These are phyloP conservation scores for Mixia osmundae DNA, from an alignment of 1,284 basidiomycete species.

Conservation along the genomic window DNA sequence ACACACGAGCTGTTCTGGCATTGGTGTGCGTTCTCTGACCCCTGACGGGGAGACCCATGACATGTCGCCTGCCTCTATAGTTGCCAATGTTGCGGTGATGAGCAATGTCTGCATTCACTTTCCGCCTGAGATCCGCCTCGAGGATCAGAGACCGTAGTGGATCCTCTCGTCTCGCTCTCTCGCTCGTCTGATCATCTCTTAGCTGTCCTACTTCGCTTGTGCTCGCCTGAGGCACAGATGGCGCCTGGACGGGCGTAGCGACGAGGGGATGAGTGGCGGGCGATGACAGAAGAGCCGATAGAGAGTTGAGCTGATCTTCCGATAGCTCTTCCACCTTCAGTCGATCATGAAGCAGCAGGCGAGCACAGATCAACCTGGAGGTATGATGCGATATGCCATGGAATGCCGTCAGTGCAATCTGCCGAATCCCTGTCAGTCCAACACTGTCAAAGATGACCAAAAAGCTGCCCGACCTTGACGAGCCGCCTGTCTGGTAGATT, in stretches of 20 bases:
- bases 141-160: conserved; percentile 46
- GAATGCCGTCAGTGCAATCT: conserved; percentile 65
- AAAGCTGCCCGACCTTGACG: conserved; percentile 32
- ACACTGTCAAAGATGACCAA: no score
- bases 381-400: conserved; percentile 56
- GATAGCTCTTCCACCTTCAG: conserved; percentile 52
- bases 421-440: not conserved
- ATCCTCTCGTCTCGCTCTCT: conserved; percentile 26
- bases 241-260: conserved; percentile 28
- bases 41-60: conserved; percentile 65
- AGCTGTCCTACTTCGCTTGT: conserved; percentile 4
- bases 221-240: conserved; percentile 9
- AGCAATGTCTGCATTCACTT: conserved; percentile 62
- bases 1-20: no score
- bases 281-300: conserved; percentile 69
- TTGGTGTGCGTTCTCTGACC: conserved; percentile 74
- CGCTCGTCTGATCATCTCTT: not conserved
- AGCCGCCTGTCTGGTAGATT: conserved; percentile 42
- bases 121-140: conserved; percentile 53
- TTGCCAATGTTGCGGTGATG: conserved; percentile 75
- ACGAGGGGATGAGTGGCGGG: conserved; percentile 41
- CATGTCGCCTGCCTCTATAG: conserved; percentile 64
- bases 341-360: conserved; percentile 53
- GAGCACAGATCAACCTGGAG: conserved; percentile 56
- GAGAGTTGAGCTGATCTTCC: conserved; percentile 51